Percentiles rank a stretch among this genome's conserved stretches.
Conservation (phyloP, 805 yeast genomes). For the Saturnispora bothae region DNA sequence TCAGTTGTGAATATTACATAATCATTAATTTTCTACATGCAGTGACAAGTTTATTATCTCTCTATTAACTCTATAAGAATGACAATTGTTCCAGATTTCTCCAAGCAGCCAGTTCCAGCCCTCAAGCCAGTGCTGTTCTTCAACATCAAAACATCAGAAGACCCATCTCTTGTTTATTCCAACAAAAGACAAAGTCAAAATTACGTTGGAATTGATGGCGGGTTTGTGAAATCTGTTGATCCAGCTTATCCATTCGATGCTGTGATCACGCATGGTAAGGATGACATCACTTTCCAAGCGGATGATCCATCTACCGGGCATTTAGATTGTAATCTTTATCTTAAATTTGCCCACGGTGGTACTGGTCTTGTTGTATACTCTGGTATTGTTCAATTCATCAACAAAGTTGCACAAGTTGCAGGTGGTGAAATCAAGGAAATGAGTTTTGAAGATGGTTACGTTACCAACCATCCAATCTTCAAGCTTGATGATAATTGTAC, state of each 20-base stretch:
- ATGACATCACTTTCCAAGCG: constrained; percentile 33
- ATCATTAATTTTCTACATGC: too few relatives aligned
- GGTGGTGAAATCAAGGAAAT: constrained; percentile 23
- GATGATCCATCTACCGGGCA: constrained; percentile 21
- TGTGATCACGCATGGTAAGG: constrained; percentile 32
- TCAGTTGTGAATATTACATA: too few relatives aligned
- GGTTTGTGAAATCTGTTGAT: constrained; percentile 30
- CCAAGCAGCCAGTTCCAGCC: constrained; percentile 17
- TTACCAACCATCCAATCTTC: constrained; percentile 38
- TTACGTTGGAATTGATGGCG: constrained; percentile 26
- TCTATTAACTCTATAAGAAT: too few relatives aligned
- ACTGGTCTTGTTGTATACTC: constrained; percentile 36
- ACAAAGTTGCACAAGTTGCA: constrained; percentile 28
- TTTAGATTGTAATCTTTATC: constrained; percentile 41
- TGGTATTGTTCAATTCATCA: constrained; percentile 37
- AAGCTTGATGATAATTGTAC: constrained; percentile 32
- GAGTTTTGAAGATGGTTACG: constrained; percentile 37
- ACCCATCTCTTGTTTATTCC: constrained; percentile 22
- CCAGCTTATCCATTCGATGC: constrained; percentile 30
- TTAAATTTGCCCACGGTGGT: constrained; percentile 23
- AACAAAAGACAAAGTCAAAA: constrained; percentile 22
- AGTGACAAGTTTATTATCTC: too few relatives aligned
- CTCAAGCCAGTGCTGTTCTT: constrained; percentile 30
- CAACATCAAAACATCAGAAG: constrained; percentile 27
- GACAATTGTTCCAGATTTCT: constrained; percentile 16